Conservation (phyloP, 1,284 basidiomycete species). For the Moniliella sp. region DNA sequence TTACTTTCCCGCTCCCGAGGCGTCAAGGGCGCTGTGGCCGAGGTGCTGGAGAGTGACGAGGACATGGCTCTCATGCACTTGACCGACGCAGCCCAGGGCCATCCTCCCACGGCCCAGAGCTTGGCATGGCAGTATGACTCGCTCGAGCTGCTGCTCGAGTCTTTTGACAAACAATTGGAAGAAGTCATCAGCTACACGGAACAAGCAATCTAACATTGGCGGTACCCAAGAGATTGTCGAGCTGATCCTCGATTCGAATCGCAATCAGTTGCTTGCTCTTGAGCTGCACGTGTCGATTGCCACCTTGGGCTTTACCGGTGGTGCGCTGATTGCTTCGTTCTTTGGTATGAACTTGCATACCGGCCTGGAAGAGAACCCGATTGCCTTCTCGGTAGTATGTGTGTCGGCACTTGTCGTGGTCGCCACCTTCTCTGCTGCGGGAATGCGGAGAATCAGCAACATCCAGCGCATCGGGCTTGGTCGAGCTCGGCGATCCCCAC, state of each 20-base stretch:
- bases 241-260: constrained; percentile 81
- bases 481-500: no score
- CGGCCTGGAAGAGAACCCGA: no score
- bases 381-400: constrained; percentile 18
- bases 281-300: constrained; percentile 80
- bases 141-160: constrained; percentile 72
- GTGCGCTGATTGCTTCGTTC: constrained; percentile 69
- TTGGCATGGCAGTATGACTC: constrained; percentile 41
- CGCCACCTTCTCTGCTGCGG: no score
- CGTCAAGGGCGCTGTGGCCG: constrained; percentile 13
- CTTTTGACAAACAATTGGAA: constrained; percentile 53
- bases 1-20: constrained; percentile 14
- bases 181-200: constrained; percentile 19
- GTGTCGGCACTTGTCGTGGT: no score
- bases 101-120: constrained; percentile 4
- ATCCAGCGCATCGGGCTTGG: no score
- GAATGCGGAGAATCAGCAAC: no score
- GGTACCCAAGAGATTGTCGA: constrained; percentile 94
- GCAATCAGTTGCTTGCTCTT: constrained; percentile 70
- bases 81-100: constrained; percentile 6
- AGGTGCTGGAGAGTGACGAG: constrained; percentile 39
- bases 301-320: constrained; percentile 75
- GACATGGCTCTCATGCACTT: constrained; percentile 65
- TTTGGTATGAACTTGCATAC: no score
- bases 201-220: constrained; percentile 42